Evolutionary conservation across 805 yeast genomes (phyloP).

Genomic region (Pichia cephalocereana): DNA sequence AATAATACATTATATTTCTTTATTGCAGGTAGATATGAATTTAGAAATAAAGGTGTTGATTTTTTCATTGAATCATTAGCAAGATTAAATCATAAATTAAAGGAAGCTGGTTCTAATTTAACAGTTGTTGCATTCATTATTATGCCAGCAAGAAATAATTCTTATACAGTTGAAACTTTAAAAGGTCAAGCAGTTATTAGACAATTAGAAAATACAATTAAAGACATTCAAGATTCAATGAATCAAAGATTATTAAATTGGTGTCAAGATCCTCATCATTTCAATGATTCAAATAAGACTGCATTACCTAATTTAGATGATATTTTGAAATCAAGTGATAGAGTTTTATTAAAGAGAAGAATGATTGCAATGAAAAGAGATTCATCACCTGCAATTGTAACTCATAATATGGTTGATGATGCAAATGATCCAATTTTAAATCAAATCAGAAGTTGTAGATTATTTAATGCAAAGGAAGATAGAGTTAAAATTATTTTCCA

Average conservation of each 20-base stretch:
- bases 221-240: conserved; percentile 77
- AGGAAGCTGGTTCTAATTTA: conserved; percentile 72
- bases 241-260: conserved; percentile 86
- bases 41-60: conserved; percentile 93
- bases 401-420: conserved; percentile 95
- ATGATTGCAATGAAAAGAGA: conserved; percentile 88
- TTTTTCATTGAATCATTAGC: conserved; percentile 90
- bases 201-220: conserved; percentile 81
- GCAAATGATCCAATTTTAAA: conserved; percentile 82
- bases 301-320: conserved; percentile 70
- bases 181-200: conserved; percentile 94
- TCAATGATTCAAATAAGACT: conserved; percentile 30
- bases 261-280: conserved; percentile 46
- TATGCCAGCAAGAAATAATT: conserved; percentile 94
- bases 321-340: conserved; percentile 75
- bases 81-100: conserved; percentile 78
- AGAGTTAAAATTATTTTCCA: conserved; percentile 94
- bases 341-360: conserved; percentile 83
- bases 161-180: conserved; percentile 91
- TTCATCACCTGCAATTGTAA: conserved; percentile 87
- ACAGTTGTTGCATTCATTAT: conserved; percentile 95
- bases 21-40: conserved; percentile 96
- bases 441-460: conserved; percentile 84
- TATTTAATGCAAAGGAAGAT: conserved; percentile 84
- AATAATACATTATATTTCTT: conserved; percentile 92